Evolutionary conservation across 1,284 basidiomycete species (phyloP).

Genomic region (Salmacisia buchloeana): DNA sequence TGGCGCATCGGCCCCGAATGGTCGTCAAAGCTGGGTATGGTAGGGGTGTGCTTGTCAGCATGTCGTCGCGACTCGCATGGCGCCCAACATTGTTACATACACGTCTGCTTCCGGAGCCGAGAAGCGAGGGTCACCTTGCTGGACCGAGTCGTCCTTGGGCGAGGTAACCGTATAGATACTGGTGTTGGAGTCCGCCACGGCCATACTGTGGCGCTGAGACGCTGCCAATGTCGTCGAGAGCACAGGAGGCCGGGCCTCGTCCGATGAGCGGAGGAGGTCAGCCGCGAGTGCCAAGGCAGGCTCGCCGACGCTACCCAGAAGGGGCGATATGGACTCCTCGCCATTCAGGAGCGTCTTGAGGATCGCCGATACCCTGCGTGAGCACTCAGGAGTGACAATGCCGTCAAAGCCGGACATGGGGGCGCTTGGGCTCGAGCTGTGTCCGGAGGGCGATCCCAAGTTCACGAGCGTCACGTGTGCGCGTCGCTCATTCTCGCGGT

Average conservation of each 20-base stretch:
- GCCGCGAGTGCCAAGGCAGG: not conserved
- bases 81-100: not conserved
- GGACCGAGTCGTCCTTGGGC: too few species aligned
- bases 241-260: too few species aligned
- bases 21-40: not conserved
- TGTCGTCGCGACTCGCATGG: too few species aligned
- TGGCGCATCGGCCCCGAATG: not conserved
- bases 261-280: not conserved
- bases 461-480: not conserved
- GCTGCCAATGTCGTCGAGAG: too few species aligned
- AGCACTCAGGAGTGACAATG: not conserved
- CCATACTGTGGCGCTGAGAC: too few species aligned
- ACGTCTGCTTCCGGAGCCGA: conserved; percentile 3
- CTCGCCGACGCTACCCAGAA: conserved; percentile 3
- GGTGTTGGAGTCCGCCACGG: not conserved
- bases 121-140: not conserved
- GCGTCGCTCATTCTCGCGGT: conserved; percentile 24
- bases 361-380: not conserved
- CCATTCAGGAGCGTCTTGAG: conserved; percentile 10
- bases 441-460: not conserved
- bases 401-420: not conserved
- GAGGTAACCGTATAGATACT: too few species aligned
- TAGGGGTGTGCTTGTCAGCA: too few species aligned
- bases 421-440: not conserved
- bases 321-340: conserved; percentile 6